Percentiles rank a stretch among this genome's conserved stretches.
phyloP scores from a whole-genome alignment of 2,329 filamentous ascomycete species.

The Calonectria hongkongensis region DNA sequence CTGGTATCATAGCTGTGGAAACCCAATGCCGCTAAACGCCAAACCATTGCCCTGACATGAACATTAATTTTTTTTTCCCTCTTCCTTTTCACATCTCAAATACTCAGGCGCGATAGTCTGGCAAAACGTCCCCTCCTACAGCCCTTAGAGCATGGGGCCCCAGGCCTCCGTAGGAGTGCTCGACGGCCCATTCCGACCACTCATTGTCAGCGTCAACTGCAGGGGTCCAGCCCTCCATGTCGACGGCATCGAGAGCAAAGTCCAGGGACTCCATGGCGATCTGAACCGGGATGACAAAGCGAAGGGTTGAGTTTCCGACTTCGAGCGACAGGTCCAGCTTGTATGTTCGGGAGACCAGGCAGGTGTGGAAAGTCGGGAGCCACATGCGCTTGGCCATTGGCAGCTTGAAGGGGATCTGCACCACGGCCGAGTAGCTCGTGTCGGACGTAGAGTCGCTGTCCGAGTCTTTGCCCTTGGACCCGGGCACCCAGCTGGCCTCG shows the following conservation, averaged over 20 bases:
- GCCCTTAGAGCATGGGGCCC: constrained; percentile 9
- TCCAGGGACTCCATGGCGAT: constrained; percentile 32
- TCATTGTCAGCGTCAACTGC: not conserved
- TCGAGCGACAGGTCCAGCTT: constrained; percentile 17
- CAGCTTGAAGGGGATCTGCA: constrained; percentile 28
- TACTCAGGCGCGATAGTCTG: constrained; percentile 12
- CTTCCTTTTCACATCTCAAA: not conserved
- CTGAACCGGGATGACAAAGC: constrained; percentile 28
- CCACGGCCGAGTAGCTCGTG: not conserved
- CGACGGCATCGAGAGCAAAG: constrained; percentile 8
- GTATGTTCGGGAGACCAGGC: constrained; percentile 33
- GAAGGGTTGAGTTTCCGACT: constrained; percentile 24
- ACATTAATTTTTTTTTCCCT: not conserved
- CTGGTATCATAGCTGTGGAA: constrained; percentile 15
- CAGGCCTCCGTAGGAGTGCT: not conserved
- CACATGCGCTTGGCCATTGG: constrained; percentile 24
- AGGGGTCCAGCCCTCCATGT: constrained; percentile 21
- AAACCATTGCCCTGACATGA: not conserved
- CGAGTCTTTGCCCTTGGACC: not conserved
- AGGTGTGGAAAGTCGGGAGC: constrained; percentile 34
- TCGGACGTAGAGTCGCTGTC: not conserved
- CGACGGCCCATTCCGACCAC: constrained; percentile 11
- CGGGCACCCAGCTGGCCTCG: constrained; percentile 1
- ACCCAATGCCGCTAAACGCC: constrained; percentile 13
- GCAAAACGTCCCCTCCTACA: constrained; percentile 21